phyloP scores from a whole-genome alignment of 140 eudicot species.

The Bidens hawaiensis region DNA sequence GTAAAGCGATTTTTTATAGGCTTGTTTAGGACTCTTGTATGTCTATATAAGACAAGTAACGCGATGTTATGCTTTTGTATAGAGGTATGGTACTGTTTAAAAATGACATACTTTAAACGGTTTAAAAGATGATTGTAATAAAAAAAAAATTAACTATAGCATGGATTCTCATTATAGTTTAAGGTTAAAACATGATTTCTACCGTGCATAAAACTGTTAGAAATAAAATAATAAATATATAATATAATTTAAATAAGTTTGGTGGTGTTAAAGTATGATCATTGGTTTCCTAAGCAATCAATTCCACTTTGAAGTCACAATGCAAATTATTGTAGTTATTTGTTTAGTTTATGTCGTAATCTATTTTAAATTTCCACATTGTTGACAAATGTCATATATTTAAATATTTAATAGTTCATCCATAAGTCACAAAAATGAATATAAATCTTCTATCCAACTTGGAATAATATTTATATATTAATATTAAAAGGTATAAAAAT shows the following conservation, averaged over 20 bases:
- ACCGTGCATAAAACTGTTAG: too few relatives aligned
- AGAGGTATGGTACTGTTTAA: too few relatives aligned
- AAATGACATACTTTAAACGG: too few relatives aligned
- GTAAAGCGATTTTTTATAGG: too few relatives aligned
- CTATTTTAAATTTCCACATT: conserved; percentile 7
- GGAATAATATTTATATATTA: neutral
- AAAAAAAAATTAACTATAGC: too few relatives aligned
- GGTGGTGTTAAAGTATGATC: conserved; percentile 13
- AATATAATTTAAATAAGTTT: neutral
- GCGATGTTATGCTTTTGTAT: too few relatives aligned
- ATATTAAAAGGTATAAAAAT: neutral
- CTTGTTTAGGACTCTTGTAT: too few relatives aligned
- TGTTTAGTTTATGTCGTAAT: neutral
- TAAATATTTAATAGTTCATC: neutral
- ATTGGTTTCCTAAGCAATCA: conserved; percentile 19
- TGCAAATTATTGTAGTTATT: neutral
- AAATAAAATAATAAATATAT: too few relatives aligned
- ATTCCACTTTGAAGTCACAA: conserved; percentile 8
- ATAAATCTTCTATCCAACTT: conserved; percentile 4
- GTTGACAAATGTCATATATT: neutral
- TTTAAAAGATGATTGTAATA: too few relatives aligned
- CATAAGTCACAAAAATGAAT: neutral
- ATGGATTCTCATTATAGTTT: too few relatives aligned
- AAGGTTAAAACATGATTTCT: too few relatives aligned
- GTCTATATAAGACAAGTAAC: too few relatives aligned